Conservation (phyloP, 768 basidiomycete genomes). For the Lactarius hengduanensis region DNA sequence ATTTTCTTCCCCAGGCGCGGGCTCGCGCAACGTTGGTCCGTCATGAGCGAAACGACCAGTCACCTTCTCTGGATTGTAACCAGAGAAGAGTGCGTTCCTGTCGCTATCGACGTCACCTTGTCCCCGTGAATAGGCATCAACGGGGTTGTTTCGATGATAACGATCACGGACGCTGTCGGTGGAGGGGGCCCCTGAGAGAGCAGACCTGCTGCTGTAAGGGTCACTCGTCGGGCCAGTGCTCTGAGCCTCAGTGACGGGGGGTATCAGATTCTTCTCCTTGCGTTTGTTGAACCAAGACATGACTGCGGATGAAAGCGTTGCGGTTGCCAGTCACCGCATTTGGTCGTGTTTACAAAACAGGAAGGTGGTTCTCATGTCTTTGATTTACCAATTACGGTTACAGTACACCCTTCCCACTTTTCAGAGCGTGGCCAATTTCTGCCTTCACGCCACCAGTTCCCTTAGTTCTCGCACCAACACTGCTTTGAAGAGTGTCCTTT, state of each 20-base stretch:
- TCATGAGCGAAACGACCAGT: conserved; percentile 60
- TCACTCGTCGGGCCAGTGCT: conserved; percentile 54
- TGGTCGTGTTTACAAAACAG: conserved; percentile 1
- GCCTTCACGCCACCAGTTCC: too few relatives aligned
- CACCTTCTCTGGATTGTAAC: conserved; percentile 59
- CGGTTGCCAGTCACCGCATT: neutral
- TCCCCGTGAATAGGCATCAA: conserved; percentile 67
- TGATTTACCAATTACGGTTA: conserved; percentile 49
- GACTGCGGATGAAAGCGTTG: conserved; percentile 23
- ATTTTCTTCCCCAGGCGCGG: conserved; percentile 64
- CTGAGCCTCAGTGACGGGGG: conserved; percentile 49
- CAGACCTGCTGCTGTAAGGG: conserved; percentile 42
- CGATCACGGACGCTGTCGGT: conserved; percentile 37
- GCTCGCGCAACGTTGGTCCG: conserved; percentile 49
- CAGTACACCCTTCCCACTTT: too few relatives aligned
- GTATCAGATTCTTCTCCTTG: conserved; percentile 64
- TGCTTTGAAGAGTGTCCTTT: conserved; percentile 64
- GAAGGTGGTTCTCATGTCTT: conserved; percentile 16
- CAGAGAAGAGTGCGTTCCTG: conserved; percentile 72
- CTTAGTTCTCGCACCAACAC: conserved; percentile 20
- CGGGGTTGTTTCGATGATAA: conserved; percentile 50
- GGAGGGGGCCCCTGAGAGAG: conserved; percentile 21
- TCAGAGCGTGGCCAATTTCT: too few relatives aligned
- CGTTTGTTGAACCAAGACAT: conserved; percentile 60
- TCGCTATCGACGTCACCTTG: conserved; percentile 59